Base-by-base conservation (phyloP, 106 monocot genomes). In the Triglochin maritima region DNA sequence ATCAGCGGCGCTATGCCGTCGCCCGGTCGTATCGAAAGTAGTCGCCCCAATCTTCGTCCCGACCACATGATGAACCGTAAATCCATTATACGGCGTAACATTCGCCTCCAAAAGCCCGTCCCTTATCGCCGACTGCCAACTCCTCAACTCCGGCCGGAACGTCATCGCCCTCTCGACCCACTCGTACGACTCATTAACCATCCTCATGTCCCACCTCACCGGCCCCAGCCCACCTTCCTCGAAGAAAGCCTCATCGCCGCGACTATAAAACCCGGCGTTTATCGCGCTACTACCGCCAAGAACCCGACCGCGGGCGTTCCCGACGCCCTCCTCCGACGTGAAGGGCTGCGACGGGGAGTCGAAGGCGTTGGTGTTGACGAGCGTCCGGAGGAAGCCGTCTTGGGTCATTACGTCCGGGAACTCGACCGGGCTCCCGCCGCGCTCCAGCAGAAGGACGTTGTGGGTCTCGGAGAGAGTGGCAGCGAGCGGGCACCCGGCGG, bases 21-120 rank as follows among this genome's bases (percentile, higher is more conserved):
- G 55, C 12, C 94, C 89, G 29, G 57, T 45, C 17, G 72, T 14
- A 45, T 94, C 94, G 64, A 90, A 90, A 11, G 84, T 94, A 8
- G 87, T 71, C 12, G 79, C 94, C 0, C 94, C 87, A 57, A 94
- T 81, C 79, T 94, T 94, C 59, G 94, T 94, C 9, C 94, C 94
- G 3, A 49, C 60, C 29, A 86, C 47, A 68, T 94, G 94, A 55
- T 87, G 59, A 13, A 89, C 82, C 7, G 89, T 84, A 80, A 78
- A 94, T 6, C 86, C 89, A 17, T 94, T 94, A 77, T 72, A 89
- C 1, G 94, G 94, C 17, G 86, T 82, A 43, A 89, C 84, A 59
- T 84, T 77, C 2, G 84, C 86, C 66, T 87, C 86, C 2, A 89
- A 74, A 16, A 94, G 74, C 17, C 82, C 82, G 44, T 86, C 82